Percentiles rank a stretch among this genome's conserved stretches.
These are phyloP conservation scores for Podosphaera xanthii DNA, from an alignment of 2,329 filamentous ascomycete species.

Conservation along the genomic window DNA sequence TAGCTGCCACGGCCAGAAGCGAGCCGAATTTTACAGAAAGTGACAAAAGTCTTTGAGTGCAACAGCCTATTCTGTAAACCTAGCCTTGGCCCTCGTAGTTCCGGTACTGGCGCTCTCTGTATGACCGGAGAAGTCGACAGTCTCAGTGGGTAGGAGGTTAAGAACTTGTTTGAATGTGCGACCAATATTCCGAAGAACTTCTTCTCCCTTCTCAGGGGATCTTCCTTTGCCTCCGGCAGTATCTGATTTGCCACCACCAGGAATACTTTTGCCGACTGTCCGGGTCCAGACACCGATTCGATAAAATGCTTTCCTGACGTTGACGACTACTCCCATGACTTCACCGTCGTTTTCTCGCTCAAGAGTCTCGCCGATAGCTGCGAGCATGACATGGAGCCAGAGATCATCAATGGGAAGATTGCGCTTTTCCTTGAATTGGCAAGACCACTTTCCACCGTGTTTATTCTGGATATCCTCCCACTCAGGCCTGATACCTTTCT, in stretches of 20 bases:
- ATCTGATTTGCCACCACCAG: constrained; percentile 50
- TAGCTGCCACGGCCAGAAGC: too few species aligned
- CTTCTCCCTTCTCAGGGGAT: constrained; percentile 58
- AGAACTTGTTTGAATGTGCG: constrained; percentile 82
- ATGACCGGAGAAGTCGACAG: constrained; percentile 88
- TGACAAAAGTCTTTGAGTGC: not conserved
- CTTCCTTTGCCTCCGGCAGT: constrained; percentile 57
- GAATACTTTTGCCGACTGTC: constrained; percentile 68
- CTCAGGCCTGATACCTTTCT: constrained; percentile 85
- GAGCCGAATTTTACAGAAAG: too few species aligned
- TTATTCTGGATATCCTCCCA: constrained; percentile 99
- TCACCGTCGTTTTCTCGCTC: constrained; percentile 94
- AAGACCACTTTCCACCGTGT: constrained; percentile 97
- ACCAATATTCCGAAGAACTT: constrained; percentile 67
- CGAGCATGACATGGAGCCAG: constrained; percentile 93
- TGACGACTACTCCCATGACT: constrained; percentile 98
- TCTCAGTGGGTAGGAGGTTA: constrained; percentile 51
- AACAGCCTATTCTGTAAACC: constrained; percentile 50
- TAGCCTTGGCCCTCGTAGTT: constrained; percentile 88
- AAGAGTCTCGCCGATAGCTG: constrained; percentile 90
- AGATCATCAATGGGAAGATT: constrained; percentile 78
- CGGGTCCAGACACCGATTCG: constrained; percentile 94
- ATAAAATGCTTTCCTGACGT: constrained; percentile 95
- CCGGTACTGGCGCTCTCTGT: constrained; percentile 72
- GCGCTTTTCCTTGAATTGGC: constrained; percentile 92